A percentile compares a stretch with the other conserved stretches of the same genome.
Evolutionary conservation across 1,284 basidiomycete genomes (phyloP).

Genomic region (Sporisorium iseilematis-ciliati): DNA sequence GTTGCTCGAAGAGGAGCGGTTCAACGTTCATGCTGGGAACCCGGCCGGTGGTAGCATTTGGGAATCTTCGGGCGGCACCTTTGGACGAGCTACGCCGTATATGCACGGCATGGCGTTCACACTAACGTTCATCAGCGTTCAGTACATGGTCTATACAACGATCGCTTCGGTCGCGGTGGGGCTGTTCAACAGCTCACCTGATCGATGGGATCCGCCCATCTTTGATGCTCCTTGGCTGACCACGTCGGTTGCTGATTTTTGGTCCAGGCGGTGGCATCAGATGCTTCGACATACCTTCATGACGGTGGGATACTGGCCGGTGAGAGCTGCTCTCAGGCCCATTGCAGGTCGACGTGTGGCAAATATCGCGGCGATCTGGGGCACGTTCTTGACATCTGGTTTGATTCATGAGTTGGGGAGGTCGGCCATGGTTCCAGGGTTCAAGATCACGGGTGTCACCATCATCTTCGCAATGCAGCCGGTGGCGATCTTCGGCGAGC

Average conservation of each 20-base stretch:
- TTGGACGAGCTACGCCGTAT: slow-evolving; percentile 30
- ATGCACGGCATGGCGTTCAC: slow-evolving; percentile 20
- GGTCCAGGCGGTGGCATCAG: slow-evolving; percentile 49
- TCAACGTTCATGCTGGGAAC: slow-evolving; percentile 20
- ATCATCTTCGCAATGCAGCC: slow-evolving; percentile 39
- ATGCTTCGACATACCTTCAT: slow-evolving; percentile 35
- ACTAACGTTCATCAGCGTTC: slow-evolving; percentile 10
- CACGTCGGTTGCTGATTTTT: slow-evolving; percentile 33
- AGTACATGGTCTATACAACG: slow-evolving; percentile 13
- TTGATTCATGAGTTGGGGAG: slow-evolving; percentile 40
- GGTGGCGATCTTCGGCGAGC: slow-evolving; percentile 29
- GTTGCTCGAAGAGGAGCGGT: slow-evolving; percentile 28
- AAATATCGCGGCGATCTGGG: slow-evolving; percentile 19
- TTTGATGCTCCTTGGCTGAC: slow-evolving; percentile 18
- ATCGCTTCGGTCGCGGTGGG: slow-evolving; percentile 8
- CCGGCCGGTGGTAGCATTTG: slow-evolving; percentile 26
- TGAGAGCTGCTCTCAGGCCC: slow-evolving; percentile 1
- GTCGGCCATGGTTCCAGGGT: slow-evolving; percentile 15
- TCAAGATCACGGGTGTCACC: slow-evolving; percentile 1
- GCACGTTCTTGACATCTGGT: slow-evolving; percentile 36
- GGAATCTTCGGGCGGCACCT: slow-evolving; percentile 15
- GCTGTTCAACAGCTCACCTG: slow-evolving; percentile 14
- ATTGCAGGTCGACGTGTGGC: slow-evolving; percentile 15
- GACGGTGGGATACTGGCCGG: slow-evolving; percentile 30
- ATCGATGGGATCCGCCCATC: slow-evolving; percentile 36